A percentile compares a stretch with the other conserved stretches of the same genome.
These are phyloP conservation scores for Nakazawaea populi DNA, from an alignment of 805 yeast species.

Conservation along the genomic window DNA sequence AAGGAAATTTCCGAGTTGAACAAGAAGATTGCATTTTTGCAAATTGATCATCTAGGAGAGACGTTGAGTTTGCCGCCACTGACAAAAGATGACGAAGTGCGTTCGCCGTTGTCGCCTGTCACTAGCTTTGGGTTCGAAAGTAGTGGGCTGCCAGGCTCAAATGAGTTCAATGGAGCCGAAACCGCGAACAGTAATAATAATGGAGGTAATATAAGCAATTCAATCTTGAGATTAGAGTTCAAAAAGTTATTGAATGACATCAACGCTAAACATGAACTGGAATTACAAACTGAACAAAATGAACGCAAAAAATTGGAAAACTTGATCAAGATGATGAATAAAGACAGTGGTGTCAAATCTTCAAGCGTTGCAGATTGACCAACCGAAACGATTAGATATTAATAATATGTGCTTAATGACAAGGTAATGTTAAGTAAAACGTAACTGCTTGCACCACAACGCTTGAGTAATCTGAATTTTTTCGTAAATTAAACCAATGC, in stretches of 20 bases:
- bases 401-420: no score
- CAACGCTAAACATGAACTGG: conserved; percentile 55
- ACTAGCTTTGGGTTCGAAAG: conserved; percentile 16
- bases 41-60: conserved; percentile 38
- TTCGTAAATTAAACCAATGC: neutral
- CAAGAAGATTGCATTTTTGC: conserved; percentile 37
- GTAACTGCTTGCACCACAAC: no score
- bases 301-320: conserved; percentile 40
- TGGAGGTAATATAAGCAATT: conserved; percentile 26
- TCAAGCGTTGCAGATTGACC: neutral
- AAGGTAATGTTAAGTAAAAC: no score
- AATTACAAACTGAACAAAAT: conserved; percentile 50
- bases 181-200: conserved; percentile 2
- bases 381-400: neutral
- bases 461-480: no score
- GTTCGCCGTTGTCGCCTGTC: conserved; percentile 13
- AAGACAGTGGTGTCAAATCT: neutral
- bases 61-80: conserved; percentile 14
- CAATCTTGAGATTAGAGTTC: conserved; percentile 62
- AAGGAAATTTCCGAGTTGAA: conserved; percentile 37
- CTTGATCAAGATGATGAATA: conserved; percentile 26
- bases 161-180: neutral
- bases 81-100: neutral
- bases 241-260: conserved; percentile 57
- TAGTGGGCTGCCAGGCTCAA: neutral